Base-by-base conservation (phyloP, 2,329 filamentous ascomycete species). In the Cordyceps cateniannulata region DNA sequence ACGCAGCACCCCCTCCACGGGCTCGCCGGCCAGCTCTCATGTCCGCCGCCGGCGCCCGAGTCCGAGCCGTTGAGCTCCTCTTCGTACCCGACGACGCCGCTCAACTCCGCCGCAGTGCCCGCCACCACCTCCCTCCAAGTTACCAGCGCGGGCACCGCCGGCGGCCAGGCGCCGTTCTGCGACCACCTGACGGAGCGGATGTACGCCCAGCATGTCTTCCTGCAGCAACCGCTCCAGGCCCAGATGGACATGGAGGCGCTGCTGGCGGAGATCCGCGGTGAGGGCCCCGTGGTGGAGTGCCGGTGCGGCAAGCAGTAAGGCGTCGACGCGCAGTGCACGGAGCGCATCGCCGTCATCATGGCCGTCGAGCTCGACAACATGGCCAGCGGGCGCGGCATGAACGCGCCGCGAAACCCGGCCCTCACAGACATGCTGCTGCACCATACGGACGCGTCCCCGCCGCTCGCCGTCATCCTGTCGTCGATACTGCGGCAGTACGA, bases 251-350 rank as follows among this genome's bases (percentile, higher is more conserved):
- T 48, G 53, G 27, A 56, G 42, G 53, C 42, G 27, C 42, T 56
- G 27, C 20, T 56, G 20, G 53, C 42, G 27, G 53, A 56, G 24
- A 47, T 56, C 9, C 53, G 53, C 27, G 53, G 27, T 14, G 40
- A 56, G 29, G 25, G 42, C 3, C 29, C 64, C 42, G 25, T 63
- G 27, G 63, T 68, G 16, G 63, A 69, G 29, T 69, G 68, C 54
- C 66, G 66, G 53, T 69, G 68, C 40, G 68, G 68, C 60, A 62
- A 65, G n/a, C 63, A 64, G 62, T 68, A 69, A 48, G 60, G 59
- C 32, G 64, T 63, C 14, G 64, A 62, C 22, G 62, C 61, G 14
- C 63, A 69, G 32, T 69, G 66, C 38, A 55, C 68, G 7, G 68
- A 69, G 51, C 65, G 67, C 53, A 65, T 63, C 50, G 68, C 63